Base-by-base conservation (phyloP, 768 basidiomycete genomes). In the Gautieria morchelliformis region DNA sequence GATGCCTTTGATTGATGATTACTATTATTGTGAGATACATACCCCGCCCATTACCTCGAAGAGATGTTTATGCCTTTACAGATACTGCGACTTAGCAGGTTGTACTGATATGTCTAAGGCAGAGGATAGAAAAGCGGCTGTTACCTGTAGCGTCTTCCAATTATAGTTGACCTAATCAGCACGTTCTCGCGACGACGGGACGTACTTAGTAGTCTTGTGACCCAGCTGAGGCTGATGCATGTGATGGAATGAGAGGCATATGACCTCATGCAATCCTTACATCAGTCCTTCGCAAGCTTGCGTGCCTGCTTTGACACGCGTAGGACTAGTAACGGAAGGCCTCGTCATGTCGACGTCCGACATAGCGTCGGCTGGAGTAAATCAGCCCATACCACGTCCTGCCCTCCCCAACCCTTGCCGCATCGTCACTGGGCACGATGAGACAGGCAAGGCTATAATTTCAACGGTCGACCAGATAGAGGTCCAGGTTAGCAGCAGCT, bases 1-100 rank as follows among this genome's bases (percentile, higher is more conserved):
- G 90, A 82, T 93, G 61, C 91, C 89, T 19, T 71, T 93, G 67
- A 88, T 93, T 59, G 83, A 93, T 67, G 87, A 89, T 66, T 93
- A 93, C 72, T 85, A 93, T 73, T 93, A 93, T 76, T 93, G 90
- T 90, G 65, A 59, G 90, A 76, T 39, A 11, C 24, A n/a, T 30
- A 17, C 5, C 6, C 47, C 14, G 19, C 48, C 4, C 24, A 12
- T 24, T 27, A 49, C 9, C 17, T 44, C 24, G 48, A 49, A 19
- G 32, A 30, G 15, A 17, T 49, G 24, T n/a, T n/a, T n/a, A 27
- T 33, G 32, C n/a, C 22, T 49, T 24, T 12, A 9, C 8, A 9
- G 48, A 49, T 30, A 49, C 48, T 19, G 22, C 48, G 6, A 49
- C 27, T 30, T 49, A 49, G 24, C 17, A 49, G 15, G 2, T 30